These are phyloP conservation scores for Hypomyces perniciosus DNA, from an alignment of 2,329 filamentous ascomycete species.

Conservation along the genomic window DNA sequence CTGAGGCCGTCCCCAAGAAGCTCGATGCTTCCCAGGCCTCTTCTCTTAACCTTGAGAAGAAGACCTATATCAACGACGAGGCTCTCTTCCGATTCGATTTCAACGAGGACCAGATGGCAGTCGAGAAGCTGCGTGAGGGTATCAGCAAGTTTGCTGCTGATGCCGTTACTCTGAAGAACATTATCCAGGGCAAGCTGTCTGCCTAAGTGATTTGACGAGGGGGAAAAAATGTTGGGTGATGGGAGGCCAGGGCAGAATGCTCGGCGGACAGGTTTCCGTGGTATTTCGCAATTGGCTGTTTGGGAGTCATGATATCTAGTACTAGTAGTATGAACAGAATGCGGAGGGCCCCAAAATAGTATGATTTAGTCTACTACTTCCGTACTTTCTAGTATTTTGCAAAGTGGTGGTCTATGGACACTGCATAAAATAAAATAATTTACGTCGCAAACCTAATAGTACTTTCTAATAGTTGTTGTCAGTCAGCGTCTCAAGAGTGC, in stretches of 20 bases:
- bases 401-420: too few species aligned
- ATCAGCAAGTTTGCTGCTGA: conserved; percentile 99
- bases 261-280: background rate
- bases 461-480: too few species aligned
- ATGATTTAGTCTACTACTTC: too few species aligned
- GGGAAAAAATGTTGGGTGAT: background rate
- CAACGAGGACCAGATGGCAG: conserved; percentile 99
- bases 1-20: conserved; percentile 81
- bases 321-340: conserved; percentile 2
- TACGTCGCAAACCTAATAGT: too few species aligned
- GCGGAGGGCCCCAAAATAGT: background rate
- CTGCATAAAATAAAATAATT: background rate
- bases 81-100: conserved; percentile 93
- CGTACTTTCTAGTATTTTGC: too few species aligned
- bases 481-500: too few species aligned
- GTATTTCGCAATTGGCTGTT: background rate
- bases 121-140: conserved; percentile 98
- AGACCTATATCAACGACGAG: conserved; percentile 86
- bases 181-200: conserved; percentile 78
- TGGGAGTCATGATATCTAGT: background rate
- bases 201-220: conserved; percentile 28
- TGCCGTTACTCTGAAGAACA: conserved; percentile 86
- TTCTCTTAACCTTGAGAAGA: conserved; percentile 74
- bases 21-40: conserved; percentile 64
- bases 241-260: too few species aligned